Percentiles rank a stretch among this genome's conserved stretches.
phyloP scores from a whole-genome alignment of 164 flowering plant genomes.

The Platanus orientalis region DNA sequence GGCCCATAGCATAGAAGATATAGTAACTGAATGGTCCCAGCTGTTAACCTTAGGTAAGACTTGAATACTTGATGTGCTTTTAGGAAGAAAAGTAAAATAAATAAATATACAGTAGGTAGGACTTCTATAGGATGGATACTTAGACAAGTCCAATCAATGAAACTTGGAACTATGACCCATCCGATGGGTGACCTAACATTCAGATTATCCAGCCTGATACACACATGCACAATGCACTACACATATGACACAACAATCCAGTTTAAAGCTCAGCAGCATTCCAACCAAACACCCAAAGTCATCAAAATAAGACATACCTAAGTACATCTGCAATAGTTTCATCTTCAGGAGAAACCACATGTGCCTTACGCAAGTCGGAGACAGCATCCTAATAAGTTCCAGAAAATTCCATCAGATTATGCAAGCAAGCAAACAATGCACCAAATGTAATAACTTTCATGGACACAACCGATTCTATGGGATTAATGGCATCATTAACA shows the following conservation, averaged over 20 bases:
- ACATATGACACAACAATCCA: too few relatives aligned
- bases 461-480: background rate
- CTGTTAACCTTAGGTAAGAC: background rate
- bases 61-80: background rate
- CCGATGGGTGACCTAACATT: too few relatives aligned
- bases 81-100: too few relatives aligned
- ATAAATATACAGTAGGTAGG: too few relatives aligned
- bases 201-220: too few relatives aligned
- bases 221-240: too few relatives aligned
- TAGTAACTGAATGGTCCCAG: too few relatives aligned
- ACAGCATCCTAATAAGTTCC: constrained; percentile 64
- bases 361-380: constrained; percentile 68
- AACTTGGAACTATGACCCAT: too few relatives aligned
- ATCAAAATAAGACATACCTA: constrained; percentile 42
- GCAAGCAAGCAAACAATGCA: constrained; percentile 7
- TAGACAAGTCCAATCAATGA: too few relatives aligned
- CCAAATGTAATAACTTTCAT: background rate
- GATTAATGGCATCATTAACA: background rate
- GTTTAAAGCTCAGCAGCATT: too few relatives aligned
- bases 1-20: too few relatives aligned
- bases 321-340: constrained; percentile 81
- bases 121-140: too few relatives aligned
- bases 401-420: constrained; percentile 15
- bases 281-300: background rate
- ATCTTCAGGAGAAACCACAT: constrained; percentile 76